Base-by-base conservation (phyloP, 805 yeast species). In the Saccharomycopsis vini region DNA sequence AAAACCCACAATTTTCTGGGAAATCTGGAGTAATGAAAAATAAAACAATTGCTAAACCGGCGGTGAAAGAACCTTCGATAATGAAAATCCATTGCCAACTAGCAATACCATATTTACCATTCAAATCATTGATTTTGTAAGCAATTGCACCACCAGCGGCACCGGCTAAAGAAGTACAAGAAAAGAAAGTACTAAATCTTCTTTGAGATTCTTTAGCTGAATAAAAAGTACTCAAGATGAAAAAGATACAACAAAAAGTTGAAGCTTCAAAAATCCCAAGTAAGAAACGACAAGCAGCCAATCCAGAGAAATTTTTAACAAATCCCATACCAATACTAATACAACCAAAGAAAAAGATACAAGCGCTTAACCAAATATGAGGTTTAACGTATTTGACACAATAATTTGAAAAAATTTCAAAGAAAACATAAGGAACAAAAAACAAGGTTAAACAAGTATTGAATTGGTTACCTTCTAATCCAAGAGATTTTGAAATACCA, bases 61-160 rank as follows among this genome's bases (percentile, higher is more conserved):
- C 52, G n/a, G 66, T 61, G 42, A 65, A 54, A 4, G 62, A 52
- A 34, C 77, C 77, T 52, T 72, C 76, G 45, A 73, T 62, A 41
- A 73, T 65, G 52, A 72, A 73, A 36, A 72, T 61, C 74, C 76
- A 73, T 54, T 66, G 63, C 78, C 77, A 73, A 15, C 72, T 62
- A n/a, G 53, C 51, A 29, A 69, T 46, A 4, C 74, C 75, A 42
- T 66, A 64, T 3, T 44, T 43, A 15, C 55, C 55, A 50, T 75
- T 68, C 53, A 81, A 64, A 32, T 75, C 76, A 52, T 75, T 61
- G 49, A 80, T 73, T 49, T 75, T 75, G 53, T 72, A 77, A 5
- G 89, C 87, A 52, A 82, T 69, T 23, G 84, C 76, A 46, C 88
- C 88, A 12, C 81, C 81, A 52, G 83, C 81, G 20, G 84, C 88